Base-by-base conservation (phyloP, 83 land plant genomes). In the Larix sibirica region DNA sequence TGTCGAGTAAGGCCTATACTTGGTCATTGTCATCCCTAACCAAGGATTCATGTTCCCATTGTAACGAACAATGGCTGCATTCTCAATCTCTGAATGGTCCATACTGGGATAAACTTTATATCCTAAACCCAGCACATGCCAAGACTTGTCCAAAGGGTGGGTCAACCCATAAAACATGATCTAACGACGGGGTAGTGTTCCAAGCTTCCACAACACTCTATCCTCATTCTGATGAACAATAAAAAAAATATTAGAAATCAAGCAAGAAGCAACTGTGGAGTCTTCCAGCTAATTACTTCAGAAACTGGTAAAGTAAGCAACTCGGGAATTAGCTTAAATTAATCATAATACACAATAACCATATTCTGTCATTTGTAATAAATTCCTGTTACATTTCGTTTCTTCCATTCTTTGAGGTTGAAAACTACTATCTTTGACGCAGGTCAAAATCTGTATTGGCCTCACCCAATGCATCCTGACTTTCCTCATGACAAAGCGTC, bases 1-100 rank as follows among this genome's bases (percentile, higher is more conserved):
- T 66, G 93, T 83, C 96, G 91, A 94, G 84, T 88, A 90, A 23
- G 89, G 81, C 86, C 82, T 87, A 81, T 89, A 94, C 87, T 84
- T 90, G 13, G 90, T 83, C 87, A 94, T 89, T 28, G 91, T 87
- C 20, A 94, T 28, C 78, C 92, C 96, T 68, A 94, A 67, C 95
- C 93, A 92, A 8, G 95, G 95, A 64, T 92, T 94, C 95, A 92
- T 89, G 81, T 92, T 94, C 24, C 96, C 96, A 80, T 94, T 94
- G 83, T 94, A 94, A 84, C 92, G 96, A 24, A 94, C 68, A 14
- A 94, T 91, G 56, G 95, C 93, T 17, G 93, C 95, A 60, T 81
- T 82, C 24, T 94, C 96, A 24, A 94, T 92, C 18, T 94, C 91
- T 24, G 83, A 80, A 6, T 83, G 83, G 13, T 92, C 93, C 73